Base-by-base conservation (phyloP, 2,329 filamentous ascomycete species). In the Akanthomyces lecanii region DNA sequence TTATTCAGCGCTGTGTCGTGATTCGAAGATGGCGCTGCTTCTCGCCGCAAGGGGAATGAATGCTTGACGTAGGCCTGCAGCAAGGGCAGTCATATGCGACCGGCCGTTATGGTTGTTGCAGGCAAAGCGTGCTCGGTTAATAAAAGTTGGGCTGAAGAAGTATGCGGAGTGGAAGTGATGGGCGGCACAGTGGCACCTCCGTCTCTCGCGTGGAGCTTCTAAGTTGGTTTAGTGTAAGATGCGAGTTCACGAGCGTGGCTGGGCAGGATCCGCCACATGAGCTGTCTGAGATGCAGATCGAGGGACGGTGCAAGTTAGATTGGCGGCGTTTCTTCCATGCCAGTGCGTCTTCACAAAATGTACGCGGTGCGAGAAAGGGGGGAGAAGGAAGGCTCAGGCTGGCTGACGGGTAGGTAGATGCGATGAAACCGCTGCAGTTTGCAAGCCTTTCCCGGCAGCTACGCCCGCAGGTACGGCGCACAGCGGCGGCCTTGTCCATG, bases 1-100 rank as follows among this genome's bases (percentile, higher is more conserved):
- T 71, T 71, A 70, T 67, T 68, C 67, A 71, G 69, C 69, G 33
- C 44, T 21, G 38, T 23, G n/a, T 40, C 55, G 48, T 54, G 56
- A 58, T 65, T 61, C 50, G 63, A 56, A 36, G 48, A 30, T 6
- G 38, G 38, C 57, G 14, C 51, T 42, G 42, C 25, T 38, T 50
- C 33, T 3, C 45, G 56, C 21, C 14, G 52, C 12, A 30, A 30
- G 21, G 47, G 25, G 12, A 42, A 8, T 55, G 38, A 62, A 62
- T 62, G 50, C 60, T 62, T 56, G 60, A 62, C 25, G 44, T 14
- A 33, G 18, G 38, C 48, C 48, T 52, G 60, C 45, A 30, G 52
- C 51, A 56, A 56, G 52, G 44, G 60, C 16, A 56, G 51, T 51
- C 33, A 33, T 56, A 56, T 56, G 60, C 51, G 44, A 56, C 21